Conservation (phyloP, 2,329 filamentous ascomycete genomes). For the Blastomyces percursus region DNA sequence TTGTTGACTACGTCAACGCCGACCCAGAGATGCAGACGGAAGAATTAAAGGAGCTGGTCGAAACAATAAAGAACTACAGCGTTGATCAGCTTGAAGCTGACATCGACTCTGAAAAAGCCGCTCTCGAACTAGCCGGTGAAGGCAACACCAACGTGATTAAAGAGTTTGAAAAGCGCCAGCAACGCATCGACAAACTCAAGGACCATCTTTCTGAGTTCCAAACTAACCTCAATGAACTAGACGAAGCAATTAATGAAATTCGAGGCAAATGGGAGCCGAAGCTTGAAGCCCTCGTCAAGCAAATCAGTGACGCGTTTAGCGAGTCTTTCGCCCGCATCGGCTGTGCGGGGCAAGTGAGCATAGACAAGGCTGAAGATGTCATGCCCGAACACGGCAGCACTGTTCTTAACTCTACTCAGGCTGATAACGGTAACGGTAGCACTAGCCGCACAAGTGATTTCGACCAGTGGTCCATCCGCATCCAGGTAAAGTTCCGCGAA, state of each 20-base stretch:
- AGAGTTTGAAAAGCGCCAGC: conserved; percentile 63
- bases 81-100: conserved; percentile 58
- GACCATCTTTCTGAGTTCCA: conserved; percentile 48
- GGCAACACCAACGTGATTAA: conserved; percentile 64
- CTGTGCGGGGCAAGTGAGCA: conserved; percentile 78
- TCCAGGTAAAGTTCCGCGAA: conserved; percentile 88
- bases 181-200: conserved; percentile 56
- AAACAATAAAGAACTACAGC: conserved; percentile 35
- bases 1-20: conserved; percentile 17
- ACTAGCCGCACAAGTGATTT: conserved; percentile 56
- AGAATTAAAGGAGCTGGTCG: conserved; percentile 4
- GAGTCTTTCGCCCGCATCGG: conserved; percentile 91
- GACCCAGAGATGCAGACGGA: not conserved
- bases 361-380: conserved; percentile 57
- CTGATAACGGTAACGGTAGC: conserved; percentile 9
- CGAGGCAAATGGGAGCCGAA: conserved; percentile 70
- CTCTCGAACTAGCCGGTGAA: conserved; percentile 68
- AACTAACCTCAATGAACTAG: conserved; percentile 45
- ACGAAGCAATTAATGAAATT: conserved; percentile 51
- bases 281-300: conserved; percentile 63
- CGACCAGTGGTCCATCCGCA: conserved; percentile 84
- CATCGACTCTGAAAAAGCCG: conserved; percentile 61
- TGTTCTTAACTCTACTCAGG: conserved; percentile 11
- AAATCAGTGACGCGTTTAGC: conserved; percentile 82
- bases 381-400: conserved; percentile 17